phyloP scores from a whole-genome alignment of 805 yeast genomes.

The Candida pseudoglaebosa region DNA sequence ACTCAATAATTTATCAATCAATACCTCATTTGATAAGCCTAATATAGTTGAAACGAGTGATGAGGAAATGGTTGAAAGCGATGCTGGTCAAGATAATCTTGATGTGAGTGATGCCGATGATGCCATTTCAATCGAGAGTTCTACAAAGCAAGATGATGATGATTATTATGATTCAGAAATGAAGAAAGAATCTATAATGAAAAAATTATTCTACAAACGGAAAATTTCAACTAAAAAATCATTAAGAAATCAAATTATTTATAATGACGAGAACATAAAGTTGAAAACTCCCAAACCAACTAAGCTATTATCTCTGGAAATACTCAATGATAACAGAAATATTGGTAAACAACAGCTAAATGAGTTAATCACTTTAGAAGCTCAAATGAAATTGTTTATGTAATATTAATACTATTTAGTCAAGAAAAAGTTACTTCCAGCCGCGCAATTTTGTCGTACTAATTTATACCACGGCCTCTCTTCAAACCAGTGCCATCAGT shows the following conservation, averaged over 20 bases:
- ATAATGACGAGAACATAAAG: not conserved
- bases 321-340: constrained; percentile 1
- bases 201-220: not conserved
- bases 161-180: constrained; percentile 10
- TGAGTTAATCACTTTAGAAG: constrained; percentile 18
- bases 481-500: not conserved
- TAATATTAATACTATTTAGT: too few relatives aligned
- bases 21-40: not conserved
- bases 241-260: not conserved
- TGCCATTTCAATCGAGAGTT: constrained; percentile 20
- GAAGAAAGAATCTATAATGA: constrained; percentile 1
- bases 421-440: too few relatives aligned
- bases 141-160: constrained; percentile 10
- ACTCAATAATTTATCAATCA: constrained; percentile 1
- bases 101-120: constrained; percentile 17
- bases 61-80: constrained; percentile 21
- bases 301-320: constrained; percentile 3
- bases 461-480: not conserved
- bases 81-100: constrained; percentile 18
- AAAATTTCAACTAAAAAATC: not conserved
- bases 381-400: constrained; percentile 18
- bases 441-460: not conserved
- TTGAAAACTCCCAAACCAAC: constrained; percentile 1
- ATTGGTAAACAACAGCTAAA: constrained; percentile 18
- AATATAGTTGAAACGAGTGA: constrained; percentile 9